Base-by-base conservation (phyloP, 345 rosid species). In the Eucalyptus erythrocorys region DNA sequence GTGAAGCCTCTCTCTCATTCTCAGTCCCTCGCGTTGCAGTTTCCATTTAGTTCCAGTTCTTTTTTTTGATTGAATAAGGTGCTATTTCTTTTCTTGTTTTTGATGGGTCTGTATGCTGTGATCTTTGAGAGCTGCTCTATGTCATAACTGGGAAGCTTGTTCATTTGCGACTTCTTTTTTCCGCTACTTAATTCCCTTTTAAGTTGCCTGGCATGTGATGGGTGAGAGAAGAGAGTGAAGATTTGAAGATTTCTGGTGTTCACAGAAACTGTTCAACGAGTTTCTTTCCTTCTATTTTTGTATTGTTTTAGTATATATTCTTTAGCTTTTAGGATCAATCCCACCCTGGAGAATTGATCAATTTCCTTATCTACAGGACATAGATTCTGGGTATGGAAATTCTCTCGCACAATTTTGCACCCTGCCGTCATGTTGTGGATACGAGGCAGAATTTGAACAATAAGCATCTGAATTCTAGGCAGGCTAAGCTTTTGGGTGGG, bases 381-480 rank as follows among this genome's bases (percentile, higher is more conserved):
- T 61, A 32, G 48, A 86, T 89, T 88, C 86, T 71, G 87, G 93
- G 87, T 22, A 97, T 96, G 99, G 97, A 95, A 91, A 91, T 94
- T 90, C 90, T 96, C 89, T 90, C 96, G 42, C 89, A 90, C 27
- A 93, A 89, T 88, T 89, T 92, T 22, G 90, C 93, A 21, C 91
- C 91, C n/a, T 89, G 92, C 49, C 88, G 93, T 87, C 79, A 42
- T 89, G 91, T 86, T 43, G 89, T 90, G 37, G 85, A 91, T 88
- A 82, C 89, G 87, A 88, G 89, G 76, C 43, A 92, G 91, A 91
- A 90, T 90, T 76, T 89, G 81, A 89, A 45, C 55, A 92, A 89
- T 43, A 89, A 68, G 90, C 87, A 85, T 86, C 90, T 90, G 51
- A 86, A 85, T 88, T 88, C 89, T 5, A 87, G 89, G n/a, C 92